phyloP scores from a whole-genome alignment of 805 yeast species.

The Ogataea thermomethanolica region DNA sequence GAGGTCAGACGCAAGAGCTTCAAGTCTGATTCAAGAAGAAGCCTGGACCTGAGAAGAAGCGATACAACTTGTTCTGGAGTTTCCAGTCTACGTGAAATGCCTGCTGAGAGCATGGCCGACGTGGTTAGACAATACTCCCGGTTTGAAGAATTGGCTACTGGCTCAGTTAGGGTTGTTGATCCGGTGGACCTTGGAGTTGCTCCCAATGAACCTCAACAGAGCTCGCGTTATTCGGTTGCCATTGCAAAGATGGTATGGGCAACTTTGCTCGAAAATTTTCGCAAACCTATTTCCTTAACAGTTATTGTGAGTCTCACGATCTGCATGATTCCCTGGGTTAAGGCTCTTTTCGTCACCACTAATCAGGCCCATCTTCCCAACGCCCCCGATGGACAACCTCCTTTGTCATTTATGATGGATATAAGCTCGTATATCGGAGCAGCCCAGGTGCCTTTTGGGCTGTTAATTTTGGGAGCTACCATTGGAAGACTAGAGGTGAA shows the following conservation, averaged over 20 bases:
- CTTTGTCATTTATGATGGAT: constrained; percentile 82
- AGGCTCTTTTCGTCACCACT: constrained; percentile 60
- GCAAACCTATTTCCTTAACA: constrained; percentile 69
- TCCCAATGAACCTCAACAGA: neutral
- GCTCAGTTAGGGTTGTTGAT: constrained; percentile 17
- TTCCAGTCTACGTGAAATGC: constrained; percentile 31
- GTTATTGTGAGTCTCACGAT: constrained; percentile 62
- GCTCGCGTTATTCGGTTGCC: too few species aligned
- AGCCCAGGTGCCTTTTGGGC: constrained; percentile 86
- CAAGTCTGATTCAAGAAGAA: neutral
- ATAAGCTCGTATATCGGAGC: constrained; percentile 74
- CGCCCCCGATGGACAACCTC: constrained; percentile 86
- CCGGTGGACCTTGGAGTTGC: constrained; percentile 13
- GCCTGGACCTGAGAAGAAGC: constrained; percentile 6
- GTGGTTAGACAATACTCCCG: constrained; percentile 53
- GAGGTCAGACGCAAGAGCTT: neutral
- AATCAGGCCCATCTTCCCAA: constrained; percentile 47
- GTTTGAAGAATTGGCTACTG: constrained; percentile 33
- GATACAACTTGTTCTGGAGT: constrained; percentile 9
- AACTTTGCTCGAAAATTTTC: constrained; percentile 41
- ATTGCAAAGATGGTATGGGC: too few species aligned
- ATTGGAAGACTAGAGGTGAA: constrained; percentile 67
- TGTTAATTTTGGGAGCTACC: constrained; percentile 81
- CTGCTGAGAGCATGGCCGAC: constrained; percentile 42
- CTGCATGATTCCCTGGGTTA: constrained; percentile 85